Conservation (phyloP, 2,329 filamentous ascomycete genomes). For the Chrysosporium queenslandicum region DNA sequence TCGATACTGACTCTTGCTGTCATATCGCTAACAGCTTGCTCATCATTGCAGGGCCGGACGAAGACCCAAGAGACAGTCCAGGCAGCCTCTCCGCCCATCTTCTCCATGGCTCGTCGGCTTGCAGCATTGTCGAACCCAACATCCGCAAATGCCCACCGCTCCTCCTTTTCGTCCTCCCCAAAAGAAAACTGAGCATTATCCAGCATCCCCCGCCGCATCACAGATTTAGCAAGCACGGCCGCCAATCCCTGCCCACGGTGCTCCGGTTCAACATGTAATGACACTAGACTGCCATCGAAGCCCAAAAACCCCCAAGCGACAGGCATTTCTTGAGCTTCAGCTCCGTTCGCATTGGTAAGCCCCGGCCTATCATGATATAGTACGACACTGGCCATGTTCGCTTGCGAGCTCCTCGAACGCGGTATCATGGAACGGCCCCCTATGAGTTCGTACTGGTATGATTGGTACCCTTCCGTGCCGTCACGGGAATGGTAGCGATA, state of each 20-base stretch:
- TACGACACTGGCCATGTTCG: conserved; percentile 27
- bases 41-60: conserved; percentile 22
- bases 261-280: conserved; percentile 35
- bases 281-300: conserved; percentile 30
- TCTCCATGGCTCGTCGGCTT: conserved; percentile 38
- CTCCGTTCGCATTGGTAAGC: neutral
- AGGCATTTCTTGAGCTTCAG: conserved; percentile 22
- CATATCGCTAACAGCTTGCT: neutral
- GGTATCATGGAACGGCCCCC: conserved; percentile 33
- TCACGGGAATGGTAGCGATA: conserved; percentile 25
- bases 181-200: conserved; percentile 19
- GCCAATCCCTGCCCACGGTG: conserved; percentile 34
- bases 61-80: conserved; percentile 33
- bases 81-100: conserved; percentile 30
- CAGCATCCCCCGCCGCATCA: conserved; percentile 26
- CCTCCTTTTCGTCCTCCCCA: conserved; percentile 14
- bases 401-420: conserved; percentile 27
- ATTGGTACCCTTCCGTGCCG: conserved; percentile 23
- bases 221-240: conserved; percentile 24
- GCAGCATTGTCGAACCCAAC: conserved; percentile 28
- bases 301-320: conserved; percentile 36
- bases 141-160: conserved; percentile 32
- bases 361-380: conserved; percentile 23
- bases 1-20: neutral
- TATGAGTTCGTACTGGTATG: conserved; percentile 30